phyloP scores from a whole-genome alignment of 2,329 filamentous ascomycete species.

The Pyrenochaeta sp. region DNA sequence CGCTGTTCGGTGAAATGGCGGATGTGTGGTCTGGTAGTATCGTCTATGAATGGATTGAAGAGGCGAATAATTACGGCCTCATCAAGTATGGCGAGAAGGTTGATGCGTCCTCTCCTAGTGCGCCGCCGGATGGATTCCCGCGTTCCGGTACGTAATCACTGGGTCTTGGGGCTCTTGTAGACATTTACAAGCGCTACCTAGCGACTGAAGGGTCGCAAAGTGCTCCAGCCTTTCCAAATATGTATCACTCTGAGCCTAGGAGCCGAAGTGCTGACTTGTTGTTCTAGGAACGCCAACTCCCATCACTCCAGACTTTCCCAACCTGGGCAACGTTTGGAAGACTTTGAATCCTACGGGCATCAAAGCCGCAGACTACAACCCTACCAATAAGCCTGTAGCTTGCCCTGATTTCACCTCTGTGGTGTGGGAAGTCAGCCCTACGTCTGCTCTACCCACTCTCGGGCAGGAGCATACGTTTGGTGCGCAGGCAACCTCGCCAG shows the following conservation, averaged over 20 bases:
- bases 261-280: background rate
- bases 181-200: too few species aligned
- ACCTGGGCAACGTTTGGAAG: constrained; percentile 80
- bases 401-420: constrained; percentile 75
- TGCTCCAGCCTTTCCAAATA: background rate
- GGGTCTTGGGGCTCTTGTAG: too few species aligned
- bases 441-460: constrained; percentile 73
- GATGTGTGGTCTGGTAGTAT: constrained; percentile 78
- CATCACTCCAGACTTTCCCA: constrained; percentile 77
- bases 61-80: constrained; percentile 83
- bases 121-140: constrained; percentile 72
- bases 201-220: background rate
- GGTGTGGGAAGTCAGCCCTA: constrained; percentile 77
- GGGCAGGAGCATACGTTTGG: constrained; percentile 54
- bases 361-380: constrained; percentile 70
- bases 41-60: constrained; percentile 90
- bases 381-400: constrained; percentile 67
- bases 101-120: constrained; percentile 52
- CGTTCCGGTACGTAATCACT: constrained; percentile 59
- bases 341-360: constrained; percentile 75
- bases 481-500: constrained; percentile 10
- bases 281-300: constrained; percentile 70
- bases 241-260: background rate
- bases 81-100: constrained; percentile 75
- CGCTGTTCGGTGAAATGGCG: constrained; percentile 82